These are phyloP conservation scores for Sclerotinia minor DNA, from an alignment of 2,329 filamentous ascomycete species.

Conservation along the genomic window DNA sequence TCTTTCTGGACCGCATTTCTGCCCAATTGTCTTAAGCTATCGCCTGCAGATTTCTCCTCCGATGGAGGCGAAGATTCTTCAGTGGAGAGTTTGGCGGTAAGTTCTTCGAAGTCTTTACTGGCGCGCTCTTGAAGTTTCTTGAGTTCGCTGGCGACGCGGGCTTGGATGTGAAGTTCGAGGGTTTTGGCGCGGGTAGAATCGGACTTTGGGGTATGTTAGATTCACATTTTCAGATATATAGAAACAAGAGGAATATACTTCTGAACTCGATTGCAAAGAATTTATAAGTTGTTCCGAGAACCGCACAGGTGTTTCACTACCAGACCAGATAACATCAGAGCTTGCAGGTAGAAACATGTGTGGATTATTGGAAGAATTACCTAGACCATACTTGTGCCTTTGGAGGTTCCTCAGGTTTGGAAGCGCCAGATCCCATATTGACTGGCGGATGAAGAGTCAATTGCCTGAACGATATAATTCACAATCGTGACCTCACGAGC, in stretches of 20 bases:
- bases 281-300: slow-evolving; percentile 84
- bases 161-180: slow-evolving; percentile 84
- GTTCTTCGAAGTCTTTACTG: slow-evolving; percentile 64
- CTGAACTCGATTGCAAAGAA: slow-evolving; percentile 77
- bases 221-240: not conserved
- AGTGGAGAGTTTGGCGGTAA: slow-evolving; percentile 62
- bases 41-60: slow-evolving; percentile 38
- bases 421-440: slow-evolving; percentile 40
- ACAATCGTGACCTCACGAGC: slow-evolving; percentile 19
- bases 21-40: slow-evolving; percentile 41
- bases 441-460: slow-evolving; percentile 25
- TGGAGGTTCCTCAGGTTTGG: slow-evolving; percentile 37
- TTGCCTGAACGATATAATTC: slow-evolving; percentile 12
- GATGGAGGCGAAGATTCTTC: slow-evolving; percentile 26
- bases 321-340: slow-evolving; percentile 18
- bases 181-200: slow-evolving; percentile 82
- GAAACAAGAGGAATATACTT: slow-evolving; percentile 58
- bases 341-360: slow-evolving; percentile 5
- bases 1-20: slow-evolving; percentile 58
- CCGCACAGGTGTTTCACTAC: slow-evolving; percentile 61
- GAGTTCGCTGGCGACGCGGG: slow-evolving; percentile 83
- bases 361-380: slow-evolving; percentile 28
- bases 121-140: slow-evolving; percentile 73
- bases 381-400: slow-evolving; percentile 39
- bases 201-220: slow-evolving; percentile 56